Evolutionary conservation across 345 rosid species (phyloP).

Genomic region (Mallotus nudiflorus): DNA sequence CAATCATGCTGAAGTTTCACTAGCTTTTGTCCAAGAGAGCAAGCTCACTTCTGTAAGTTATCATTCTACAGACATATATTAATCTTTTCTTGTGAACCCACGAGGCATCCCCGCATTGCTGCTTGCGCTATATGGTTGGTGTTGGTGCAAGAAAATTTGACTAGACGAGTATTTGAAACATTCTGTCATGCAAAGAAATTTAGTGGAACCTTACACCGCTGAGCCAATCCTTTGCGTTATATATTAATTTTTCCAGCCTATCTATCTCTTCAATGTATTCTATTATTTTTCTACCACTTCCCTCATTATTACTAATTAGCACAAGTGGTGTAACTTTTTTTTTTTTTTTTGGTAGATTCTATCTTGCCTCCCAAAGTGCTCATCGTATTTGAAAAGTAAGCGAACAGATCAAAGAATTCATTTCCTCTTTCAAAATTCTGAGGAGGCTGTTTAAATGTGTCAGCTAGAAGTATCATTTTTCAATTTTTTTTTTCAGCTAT

Average conservation of each 20-base stretch:
- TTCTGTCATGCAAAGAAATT: too few relatives aligned
- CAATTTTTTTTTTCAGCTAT: constrained; percentile 46
- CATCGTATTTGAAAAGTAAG: constrained; percentile 68
- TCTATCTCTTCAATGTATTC: too few relatives aligned
- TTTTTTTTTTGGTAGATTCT: too few relatives aligned
- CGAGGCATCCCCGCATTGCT: too few relatives aligned
- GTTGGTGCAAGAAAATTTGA: too few relatives aligned
- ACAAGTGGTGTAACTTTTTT: constrained; percentile 9
- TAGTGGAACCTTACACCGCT: too few relatives aligned
- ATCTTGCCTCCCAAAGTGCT: constrained; percentile 65
- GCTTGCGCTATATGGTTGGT: too few relatives aligned
- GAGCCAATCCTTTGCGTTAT: too few relatives aligned
- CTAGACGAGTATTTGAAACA: too few relatives aligned
- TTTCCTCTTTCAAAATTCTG: background rate
- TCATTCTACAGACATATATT: background rate
- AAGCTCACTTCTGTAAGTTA: constrained; percentile 71
- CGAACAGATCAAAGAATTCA: background rate
- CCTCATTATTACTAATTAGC: constrained; percentile 5
- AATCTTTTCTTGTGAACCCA: background rate
- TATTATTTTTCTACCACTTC: background rate
- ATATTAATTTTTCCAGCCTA: background rate
- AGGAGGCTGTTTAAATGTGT: background rate
- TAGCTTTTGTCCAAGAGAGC: constrained; percentile 79
- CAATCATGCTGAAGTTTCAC: constrained; percentile 87
- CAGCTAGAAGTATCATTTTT: background rate